Base-by-base conservation (phyloP, 2,329 filamentous ascomycete species). In the Zalaria sp. region DNA sequence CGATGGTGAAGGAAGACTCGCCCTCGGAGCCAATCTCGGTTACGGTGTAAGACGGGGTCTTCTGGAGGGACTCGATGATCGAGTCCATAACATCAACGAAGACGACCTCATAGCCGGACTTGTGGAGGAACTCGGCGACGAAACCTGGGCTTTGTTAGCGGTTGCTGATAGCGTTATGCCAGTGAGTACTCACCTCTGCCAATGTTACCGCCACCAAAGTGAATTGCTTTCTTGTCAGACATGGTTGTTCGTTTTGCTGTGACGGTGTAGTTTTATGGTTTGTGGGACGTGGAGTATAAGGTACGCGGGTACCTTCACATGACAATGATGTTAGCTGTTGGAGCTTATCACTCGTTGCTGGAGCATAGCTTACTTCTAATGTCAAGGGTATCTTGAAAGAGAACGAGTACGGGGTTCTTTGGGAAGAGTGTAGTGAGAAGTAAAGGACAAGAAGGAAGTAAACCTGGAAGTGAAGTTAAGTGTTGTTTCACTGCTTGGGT, bases 91-190 rank as follows among this genome's bases (percentile, higher is more conserved):
- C 88, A 71, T 98, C 91, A 53, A 93, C 81, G 58, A 98, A 96
- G 68, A 96, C 73, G 56, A 98, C 89, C 59, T 95, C 85, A 62
- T 88, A 98, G 59, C 85, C 88, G 8, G 88, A 91, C 64, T 93
- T 82, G 71, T 94, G 85, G 34, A 96, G 77, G 68, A 95, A 91
- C 66, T 86, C 86, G 55, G 82, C 85, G 42, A 91, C 84, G 53
- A 91, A 91, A 62, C 85, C 83, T 47, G 31, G 28, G 32, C 11
- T 18, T 29, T 8, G 29, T 40, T 26, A 38, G 40, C 3, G 7
- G 7, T n/a, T 32, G 29, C 7, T 32, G 29, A n/a, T 32, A n/a
- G 29, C 29, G 7, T 32, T 32, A 36, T 8, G 34, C 34, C 18
- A 37, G 26, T 8, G 3, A 10, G 5, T 25, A 34, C 39, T 37